Evolutionary conservation across 768 basidiomycete genomes (phyloP), one percentile per base, ranked within the genome.

Genomic region (Rubroboletus pulcherrimus): DNA sequence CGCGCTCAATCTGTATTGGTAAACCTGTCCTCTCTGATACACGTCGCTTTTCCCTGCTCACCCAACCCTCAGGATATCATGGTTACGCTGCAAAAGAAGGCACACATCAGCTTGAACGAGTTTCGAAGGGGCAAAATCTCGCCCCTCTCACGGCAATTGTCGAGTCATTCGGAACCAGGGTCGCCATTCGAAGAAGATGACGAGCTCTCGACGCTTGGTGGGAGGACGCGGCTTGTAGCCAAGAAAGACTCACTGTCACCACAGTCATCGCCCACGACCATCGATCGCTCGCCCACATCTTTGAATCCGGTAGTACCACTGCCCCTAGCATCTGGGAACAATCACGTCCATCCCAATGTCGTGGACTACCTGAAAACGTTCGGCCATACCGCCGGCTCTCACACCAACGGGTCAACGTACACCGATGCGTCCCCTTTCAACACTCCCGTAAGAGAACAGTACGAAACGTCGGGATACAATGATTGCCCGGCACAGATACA

Each of bases 291-390:
- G 8, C 89, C 89, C 8, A 81, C 75, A n/a, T 83, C 87, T 10
- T 78, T 77, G 45, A 85, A 88, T 61, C 88, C 88, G 2, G 78
- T 89, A 26, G 84, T 90, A 9, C 88, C 89, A 17, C 73, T 90
- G 6, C 86, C 87, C 3, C 66, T 90, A 39, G 77, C 80, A 19
- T 74, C 80, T 5, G 76, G 77, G 14, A 68, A 75, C 47, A 78
- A 77, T 51, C 74, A 78, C 26, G 75, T 86, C 19, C 81, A 88
- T 58, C 83, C 83, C 8, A 81, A 70, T n/a, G 79, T 90, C 3
- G 74, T 84, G 51, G 84, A 86, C 56, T 91, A 91, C 63, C 70
- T 91, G 53, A 78, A 78, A 43, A 83, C 87, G 7, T 90, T 91
- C 66, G 72, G 63, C 0, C 70, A 73, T 15, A 19, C 67, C 14